Base-by-base conservation (phyloP, 202 grass and related monocot species). In the Zoysia matrella region DNA sequence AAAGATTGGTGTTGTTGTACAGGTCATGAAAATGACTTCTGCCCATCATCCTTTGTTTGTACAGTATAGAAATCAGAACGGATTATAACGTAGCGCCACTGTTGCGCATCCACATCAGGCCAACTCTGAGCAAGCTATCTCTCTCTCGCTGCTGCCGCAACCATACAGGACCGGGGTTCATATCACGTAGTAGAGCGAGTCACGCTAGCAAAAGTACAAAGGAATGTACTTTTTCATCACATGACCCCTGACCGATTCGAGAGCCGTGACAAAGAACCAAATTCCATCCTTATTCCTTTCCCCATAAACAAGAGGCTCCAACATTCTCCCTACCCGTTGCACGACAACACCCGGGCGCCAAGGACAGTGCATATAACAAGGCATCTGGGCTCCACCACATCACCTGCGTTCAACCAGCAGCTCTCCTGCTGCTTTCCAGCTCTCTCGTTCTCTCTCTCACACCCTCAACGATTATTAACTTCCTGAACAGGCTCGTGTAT, bases 191-290 rank as follows among this genome's bases (percentile, higher is more conserved):
- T 46, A 46, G 45, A 46, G 45, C 18, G 0, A 54, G 53, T 48
- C 51, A 22, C 13, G 11, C 18, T 49, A 42, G 81, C 4, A 84
- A 84, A 65, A 71, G 76, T 88, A 84, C 86, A 80, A 88, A 80
- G 70, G 71, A 88, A 80, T 80, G 86, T 76, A 80, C 86, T 80
- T 88, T 82, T 70, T 75, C 55, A 41, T 88, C 86, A 88, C 81
- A 84, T 88, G 86, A 84, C 15, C 47, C 41, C 22, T 76, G 86
- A 75, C 12, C 54, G 63, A 71, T 74, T 53, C 76, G 5, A 71
- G 52, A 46, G 58, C 80, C 47, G 56, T 55, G 57, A 62, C 86
- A 88, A 88, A 75, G 49, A 53, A 88, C 69, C 63, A 80, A 84
- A 88, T 84, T 88, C 86, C 50, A 41, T 51, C 18, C 53, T 80